Base-by-base conservation (phyloP, 2,329 filamentous ascomycete species). In the Sporothrix sp. region DNA sequence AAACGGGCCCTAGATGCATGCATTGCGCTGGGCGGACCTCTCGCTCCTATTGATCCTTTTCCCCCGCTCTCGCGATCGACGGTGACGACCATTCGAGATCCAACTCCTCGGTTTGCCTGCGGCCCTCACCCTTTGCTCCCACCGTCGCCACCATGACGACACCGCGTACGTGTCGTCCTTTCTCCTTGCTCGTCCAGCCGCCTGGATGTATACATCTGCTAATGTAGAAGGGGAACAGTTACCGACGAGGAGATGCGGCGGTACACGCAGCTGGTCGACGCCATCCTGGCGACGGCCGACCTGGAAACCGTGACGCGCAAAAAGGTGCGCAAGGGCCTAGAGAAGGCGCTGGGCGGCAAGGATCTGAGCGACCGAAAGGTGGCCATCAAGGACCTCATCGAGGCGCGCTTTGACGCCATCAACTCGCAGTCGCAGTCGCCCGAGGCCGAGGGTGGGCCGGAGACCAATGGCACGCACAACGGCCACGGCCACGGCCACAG, bases 371-470 rank as follows among this genome's bases (percentile, higher is more conserved):
- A 73, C 2, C 75, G 82, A 60, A 82, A 82, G 71, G 78, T 78
- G 61, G 79, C 80, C 13, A 83, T 88, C 65, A 87, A 87, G 63
- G 71, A 71, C 47, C 71, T 89, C 44, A 88, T 89, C 50, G 82
- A 84, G 67, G 74, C 79, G 58, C 81, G 85, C 16, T 89, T 89
- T 64, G 85, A 89, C 60, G 76, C 82, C 51, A 77, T 84, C 58
- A 79, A 78, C 45, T 45, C 42, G 28, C 30, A 45, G 42, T 45
- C 42, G 13, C 28, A 45, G 42, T 45, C 42, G 20, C 42, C 42
- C 2, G 42, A 35, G 7, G 18, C 42, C 13, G 20, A 13, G 6
- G 25, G n/a, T 10, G 13, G 11, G 4, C 10, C 13, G 6, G 39
- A 44, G 4, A 30, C 27, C 8, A 27, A 52, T 10, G 35, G 16